These are phyloP conservation scores for Penicillium waksmanii DNA, from an alignment of 495 filamentous ascomycete genomes.

Conservation along the genomic window DNA sequence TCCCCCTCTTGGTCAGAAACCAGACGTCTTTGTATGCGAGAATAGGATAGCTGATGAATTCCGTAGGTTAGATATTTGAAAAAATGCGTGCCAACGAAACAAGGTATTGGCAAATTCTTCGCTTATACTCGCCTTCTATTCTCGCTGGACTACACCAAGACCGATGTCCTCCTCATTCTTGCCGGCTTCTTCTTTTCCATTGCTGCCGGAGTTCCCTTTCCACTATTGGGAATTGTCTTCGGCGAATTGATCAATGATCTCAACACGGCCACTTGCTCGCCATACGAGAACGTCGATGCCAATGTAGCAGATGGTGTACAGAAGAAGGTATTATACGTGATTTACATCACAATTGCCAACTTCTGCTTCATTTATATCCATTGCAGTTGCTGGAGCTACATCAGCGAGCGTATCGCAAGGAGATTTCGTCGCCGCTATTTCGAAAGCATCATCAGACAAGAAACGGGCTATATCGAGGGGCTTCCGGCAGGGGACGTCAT, in stretches of 20 bases:
- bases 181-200: slow-evolving; percentile 56
- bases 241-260: slow-evolving; percentile 63
- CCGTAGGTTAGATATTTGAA: slow-evolving; percentile 13
- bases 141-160: slow-evolving; percentile 37
- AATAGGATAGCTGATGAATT: not conserved
- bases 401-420: slow-evolving; percentile 65
- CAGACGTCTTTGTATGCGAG: not conserved
- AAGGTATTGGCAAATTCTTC: slow-evolving; percentile 24
- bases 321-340: slow-evolving; percentile 61
- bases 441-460: slow-evolving; percentile 57
- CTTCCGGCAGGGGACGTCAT: slow-evolving; percentile 59
- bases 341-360: slow-evolving; percentile 65
- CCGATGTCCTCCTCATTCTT: slow-evolving; percentile 33
- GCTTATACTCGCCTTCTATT: slow-evolving; percentile 33
- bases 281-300: slow-evolving; percentile 11
- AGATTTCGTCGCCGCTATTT: slow-evolving; percentile 62
- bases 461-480: slow-evolving; percentile 61
- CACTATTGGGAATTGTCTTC: slow-evolving; percentile 69
- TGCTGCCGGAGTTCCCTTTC: slow-evolving; percentile 66
- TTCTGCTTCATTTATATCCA: slow-evolving; percentile 61
- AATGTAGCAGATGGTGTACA: slow-evolving; percentile 28
- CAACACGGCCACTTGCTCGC: slow-evolving; percentile 36
- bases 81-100: slow-evolving; percentile 26
- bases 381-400: slow-evolving; percentile 59
- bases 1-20: not conserved